These are phyloP conservation scores for Candida albicans DNA, from an alignment of 1,139 yeast species.

Conservation along the genomic window DNA sequence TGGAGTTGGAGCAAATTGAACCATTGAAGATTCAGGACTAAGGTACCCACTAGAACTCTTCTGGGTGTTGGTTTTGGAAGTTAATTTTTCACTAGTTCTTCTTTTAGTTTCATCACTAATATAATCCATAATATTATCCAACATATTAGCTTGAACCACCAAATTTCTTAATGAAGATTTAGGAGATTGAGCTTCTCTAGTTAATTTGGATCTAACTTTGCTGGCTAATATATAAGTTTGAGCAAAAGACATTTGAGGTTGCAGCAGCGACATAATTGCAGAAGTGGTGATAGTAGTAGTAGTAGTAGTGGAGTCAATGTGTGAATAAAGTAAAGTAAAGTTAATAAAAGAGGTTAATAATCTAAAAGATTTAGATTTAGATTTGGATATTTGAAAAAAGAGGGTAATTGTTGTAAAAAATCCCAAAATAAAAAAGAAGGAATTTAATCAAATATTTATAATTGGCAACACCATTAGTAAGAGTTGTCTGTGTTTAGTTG, in stretches of 20 bases:
- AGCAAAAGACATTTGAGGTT: slow-evolving; percentile 39
- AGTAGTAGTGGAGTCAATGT: not conserved
- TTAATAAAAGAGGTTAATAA: too few relatives aligned
- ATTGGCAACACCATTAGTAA: too few relatives aligned
- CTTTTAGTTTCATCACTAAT: slow-evolving; percentile 35
- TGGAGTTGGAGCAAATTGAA: slow-evolving; percentile 6
- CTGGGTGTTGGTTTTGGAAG: too few relatives aligned
- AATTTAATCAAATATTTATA: too few relatives aligned
- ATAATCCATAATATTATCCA: slow-evolving; percentile 66
- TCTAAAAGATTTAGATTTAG: too few relatives aligned
- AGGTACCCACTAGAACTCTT: too few relatives aligned
- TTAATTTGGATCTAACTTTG: slow-evolving; percentile 65
- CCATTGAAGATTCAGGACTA: slow-evolving; percentile 1
- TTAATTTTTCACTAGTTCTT: slow-evolving; percentile 15
- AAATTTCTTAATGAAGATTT: slow-evolving; percentile 62
- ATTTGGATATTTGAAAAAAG: too few relatives aligned
- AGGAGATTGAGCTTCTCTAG: slow-evolving; percentile 61
- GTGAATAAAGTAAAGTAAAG: too few relatives aligned
- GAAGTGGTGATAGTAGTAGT: slow-evolving; percentile 1
- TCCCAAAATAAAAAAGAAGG: too few relatives aligned
- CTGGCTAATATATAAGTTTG: slow-evolving; percentile 67
- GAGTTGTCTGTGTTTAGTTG: too few relatives aligned
- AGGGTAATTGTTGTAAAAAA: too few relatives aligned
- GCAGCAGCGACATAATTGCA: slow-evolving; percentile 1
- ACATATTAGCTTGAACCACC: slow-evolving; percentile 75